Conservation (phyloP, 2,329 filamentous ascomycete genomes). For the Arthrobotrys megalospora region DNA sequence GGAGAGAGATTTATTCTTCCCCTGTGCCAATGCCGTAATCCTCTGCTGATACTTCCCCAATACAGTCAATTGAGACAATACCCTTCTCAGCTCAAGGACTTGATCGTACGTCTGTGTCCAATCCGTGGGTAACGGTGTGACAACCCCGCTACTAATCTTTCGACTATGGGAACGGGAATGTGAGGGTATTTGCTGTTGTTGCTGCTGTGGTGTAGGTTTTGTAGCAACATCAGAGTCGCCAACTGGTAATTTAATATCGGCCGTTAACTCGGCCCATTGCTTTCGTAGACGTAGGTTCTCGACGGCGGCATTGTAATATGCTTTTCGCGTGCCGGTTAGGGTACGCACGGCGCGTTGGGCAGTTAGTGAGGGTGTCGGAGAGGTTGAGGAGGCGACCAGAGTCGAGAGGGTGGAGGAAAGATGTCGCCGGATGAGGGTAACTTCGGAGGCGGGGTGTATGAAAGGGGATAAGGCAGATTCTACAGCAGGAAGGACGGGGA, state of each 20-base stretch:
- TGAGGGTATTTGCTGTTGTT: not conserved
- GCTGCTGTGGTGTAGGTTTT: conserved; percentile 1
- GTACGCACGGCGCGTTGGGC: conserved; percentile 54
- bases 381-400: conserved; percentile 41
- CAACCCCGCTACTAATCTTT: conserved; percentile 3
- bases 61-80: conserved; percentile 49
- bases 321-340: conserved; percentile 55
- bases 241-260: conserved; percentile 41
- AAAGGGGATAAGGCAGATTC: conserved; percentile 47
- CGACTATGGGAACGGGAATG: conserved; percentile 22
- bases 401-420: conserved; percentile 46
- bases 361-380: conserved; percentile 39
- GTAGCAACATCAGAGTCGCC: not conserved
- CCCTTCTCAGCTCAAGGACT: conserved; percentile 45
- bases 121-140: conserved; percentile 13
- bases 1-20: conserved; percentile 15
- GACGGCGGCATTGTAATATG: conserved; percentile 55
- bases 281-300: conserved; percentile 49
- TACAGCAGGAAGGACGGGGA: conserved; percentile 56
- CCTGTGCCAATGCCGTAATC: conserved; percentile 45
- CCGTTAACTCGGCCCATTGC: conserved; percentile 55
- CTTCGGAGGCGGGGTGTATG: conserved; percentile 50
- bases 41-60: conserved; percentile 54
- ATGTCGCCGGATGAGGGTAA: conserved; percentile 45
- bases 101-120: conserved; percentile 54